These are phyloP conservation scores for Coniochaeta sp. DNA, from an alignment of 2,329 filamentous ascomycete genomes.

Conservation along the genomic window DNA sequence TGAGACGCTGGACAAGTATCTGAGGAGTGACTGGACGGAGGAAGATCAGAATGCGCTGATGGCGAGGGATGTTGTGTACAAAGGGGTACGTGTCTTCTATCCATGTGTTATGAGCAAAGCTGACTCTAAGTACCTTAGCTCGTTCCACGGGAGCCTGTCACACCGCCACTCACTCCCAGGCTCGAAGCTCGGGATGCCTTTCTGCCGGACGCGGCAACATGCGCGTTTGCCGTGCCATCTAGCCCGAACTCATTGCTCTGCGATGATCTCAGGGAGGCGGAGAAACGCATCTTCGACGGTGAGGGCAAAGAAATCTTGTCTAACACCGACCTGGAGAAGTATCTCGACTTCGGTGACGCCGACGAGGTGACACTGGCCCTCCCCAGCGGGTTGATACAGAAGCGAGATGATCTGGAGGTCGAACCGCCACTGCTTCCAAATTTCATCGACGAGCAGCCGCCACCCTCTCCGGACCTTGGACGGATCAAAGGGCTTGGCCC, in stretches of 20 bases:
- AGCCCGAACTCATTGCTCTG: slow-evolving; percentile 12
- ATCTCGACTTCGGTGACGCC: neutral
- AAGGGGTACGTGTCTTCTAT: slow-evolving; percentile 12
- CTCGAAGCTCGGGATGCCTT: slow-evolving; percentile 6
- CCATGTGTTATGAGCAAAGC: neutral
- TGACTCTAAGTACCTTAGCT: slow-evolving; percentile 6
- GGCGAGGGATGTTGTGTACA: slow-evolving; percentile 8
- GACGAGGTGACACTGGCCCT: neutral
- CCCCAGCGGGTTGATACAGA: neutral
- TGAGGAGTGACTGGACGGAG: slow-evolving; percentile 13
- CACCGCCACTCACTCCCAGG: slow-evolving; percentile 17
- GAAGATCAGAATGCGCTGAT: slow-evolving; percentile 10
- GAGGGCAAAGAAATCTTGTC: slow-evolving; percentile 13
- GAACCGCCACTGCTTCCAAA: neutral
- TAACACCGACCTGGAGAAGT: neutral
- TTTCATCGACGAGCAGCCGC: neutral
- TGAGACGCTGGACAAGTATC: slow-evolving; percentile 10
- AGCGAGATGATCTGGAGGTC: neutral
- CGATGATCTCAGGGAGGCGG: slow-evolving; percentile 15
- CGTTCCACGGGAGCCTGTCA: slow-evolving; percentile 11
- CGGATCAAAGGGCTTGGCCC: neutral
- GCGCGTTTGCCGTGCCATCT: slow-evolving; percentile 14
- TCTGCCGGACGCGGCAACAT: slow-evolving; percentile 11
- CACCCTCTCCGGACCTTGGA: neutral
- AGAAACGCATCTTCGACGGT: slow-evolving; percentile 13